Base-by-base conservation (phyloP, 345 rosid genomes). In the Dipteronia sinensis region DNA sequence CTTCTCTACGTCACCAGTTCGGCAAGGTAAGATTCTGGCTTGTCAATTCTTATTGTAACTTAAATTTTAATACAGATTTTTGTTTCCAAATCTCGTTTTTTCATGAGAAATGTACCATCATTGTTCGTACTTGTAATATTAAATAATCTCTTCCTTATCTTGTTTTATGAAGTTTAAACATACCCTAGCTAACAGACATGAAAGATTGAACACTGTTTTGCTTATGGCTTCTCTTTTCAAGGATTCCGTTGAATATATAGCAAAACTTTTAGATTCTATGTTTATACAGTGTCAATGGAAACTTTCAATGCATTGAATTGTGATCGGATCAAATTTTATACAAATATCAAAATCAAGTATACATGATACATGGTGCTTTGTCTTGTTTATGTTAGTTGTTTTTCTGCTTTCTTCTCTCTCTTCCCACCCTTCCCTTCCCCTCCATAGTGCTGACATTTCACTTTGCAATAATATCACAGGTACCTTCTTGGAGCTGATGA, bases 401-500 rank as follows among this genome's bases (percentile, higher is more conserved):
- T 27, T 27, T 27, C 27, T 27, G 27, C 27, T 27, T 27, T 27
- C 27, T 1, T 27, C 27, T 27, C 27, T 27, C 27, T 27, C 27
- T 27, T n/a, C 27, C 1, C 27, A 0, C 27, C 1, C 27, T 27
- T 1, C 27, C 27, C 27, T 27, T 27, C 27, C 27, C 27, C 27
- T 27, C 27, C 27, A 1, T 27, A 27, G 10, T 56, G 25, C n/a
- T 76, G 56, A 76, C 66, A 63, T 83, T 83, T 79, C 69, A 10
- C 68, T 17, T 66, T 83, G 34, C 71, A 46, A 67, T 66, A 1
- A 64, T 73, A 27, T 55, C 83, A 76, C 89, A 95, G 98, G 85
- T 93, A 90, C 79, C 93, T 92, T 73, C 98, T 94, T 67, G 93
- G 97, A 73, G 96, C 98, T 76, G 97, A 95, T 87, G 99, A 95